phyloP scores from a whole-genome alignment of 2,329 filamentous ascomycete genomes.

The Colletotrichum acutatum region DNA sequence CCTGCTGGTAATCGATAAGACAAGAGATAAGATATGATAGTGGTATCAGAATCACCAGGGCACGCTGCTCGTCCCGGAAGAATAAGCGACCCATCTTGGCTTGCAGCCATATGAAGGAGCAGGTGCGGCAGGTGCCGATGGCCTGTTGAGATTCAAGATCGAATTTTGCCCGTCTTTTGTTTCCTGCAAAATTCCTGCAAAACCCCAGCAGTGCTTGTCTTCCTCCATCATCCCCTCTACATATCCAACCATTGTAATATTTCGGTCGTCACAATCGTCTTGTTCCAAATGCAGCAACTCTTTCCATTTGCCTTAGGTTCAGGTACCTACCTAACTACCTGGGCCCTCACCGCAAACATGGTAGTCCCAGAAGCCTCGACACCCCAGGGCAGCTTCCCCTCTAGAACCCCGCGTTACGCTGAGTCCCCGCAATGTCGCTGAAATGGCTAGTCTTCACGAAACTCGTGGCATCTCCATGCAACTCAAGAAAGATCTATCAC shows the following conservation, averaged over 20 bases:
- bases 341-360: not conserved
- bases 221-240: not conserved
- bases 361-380: not conserved
- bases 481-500: not conserved
- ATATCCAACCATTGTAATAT: too few species aligned
- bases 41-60: not conserved
- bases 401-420: not conserved
- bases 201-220: too few species aligned
- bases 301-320: not conserved
- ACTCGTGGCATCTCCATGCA: not conserved
- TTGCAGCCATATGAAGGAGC: not conserved
- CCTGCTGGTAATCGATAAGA: not conserved
- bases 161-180: not conserved
- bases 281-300: not conserved
- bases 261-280: not conserved
- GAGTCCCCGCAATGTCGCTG: not conserved
- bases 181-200: not conserved
- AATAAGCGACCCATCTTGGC: constrained; percentile 9
- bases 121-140: not conserved
- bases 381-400: not conserved
- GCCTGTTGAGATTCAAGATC: not conserved
- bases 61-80: not conserved
- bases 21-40: not conserved
- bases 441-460: not conserved
- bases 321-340: not conserved